Conservation (phyloP, 331 rosid genomes). For the Stylosanthes scabra region DNA sequence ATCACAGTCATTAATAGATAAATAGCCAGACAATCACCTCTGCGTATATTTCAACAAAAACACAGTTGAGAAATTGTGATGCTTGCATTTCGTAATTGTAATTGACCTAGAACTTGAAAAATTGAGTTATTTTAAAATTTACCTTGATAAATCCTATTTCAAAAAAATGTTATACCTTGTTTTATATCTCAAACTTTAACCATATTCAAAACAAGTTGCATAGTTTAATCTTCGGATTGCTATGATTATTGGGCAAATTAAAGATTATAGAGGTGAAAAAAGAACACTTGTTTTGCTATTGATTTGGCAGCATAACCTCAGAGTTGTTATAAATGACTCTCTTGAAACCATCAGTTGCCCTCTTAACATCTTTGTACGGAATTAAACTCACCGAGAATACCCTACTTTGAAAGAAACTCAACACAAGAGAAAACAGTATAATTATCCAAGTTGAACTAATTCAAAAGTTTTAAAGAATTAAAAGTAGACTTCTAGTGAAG, state of each 20-base stretch:
- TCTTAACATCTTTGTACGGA: no score
- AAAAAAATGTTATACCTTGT: background rate
- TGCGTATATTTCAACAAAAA: slow-evolving; percentile 12
- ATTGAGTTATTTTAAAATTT: no score
- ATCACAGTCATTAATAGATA: slow-evolving; percentile 33
- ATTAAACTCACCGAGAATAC: no score
- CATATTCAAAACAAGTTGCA: background rate
- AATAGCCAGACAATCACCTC: slow-evolving; percentile 6
- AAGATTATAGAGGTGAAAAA: slow-evolving; percentile 6
- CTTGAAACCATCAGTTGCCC: no score
- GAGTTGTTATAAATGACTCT: no score
- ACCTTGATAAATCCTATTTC: background rate
- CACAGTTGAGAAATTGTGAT: background rate
- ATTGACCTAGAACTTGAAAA: background rate
- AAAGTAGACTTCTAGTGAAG: no score
- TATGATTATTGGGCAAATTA: slow-evolving; percentile 10
- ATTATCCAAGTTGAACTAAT: no score
- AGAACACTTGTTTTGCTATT: slow-evolving; percentile 74
- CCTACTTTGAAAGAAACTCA: no score
- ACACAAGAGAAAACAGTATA: no score
- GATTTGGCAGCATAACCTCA: no score
- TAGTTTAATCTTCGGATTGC: slow-evolving; percentile 8
- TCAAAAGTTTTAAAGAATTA: no score
- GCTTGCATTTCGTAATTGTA: background rate
- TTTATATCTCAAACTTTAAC: background rate